A percentile compares a stretch with the other conserved stretches of the same genome.
phyloP scores from a whole-genome alignment of 2,329 filamentous ascomycete genomes.

The Ceratocystis alfenasii region DNA sequence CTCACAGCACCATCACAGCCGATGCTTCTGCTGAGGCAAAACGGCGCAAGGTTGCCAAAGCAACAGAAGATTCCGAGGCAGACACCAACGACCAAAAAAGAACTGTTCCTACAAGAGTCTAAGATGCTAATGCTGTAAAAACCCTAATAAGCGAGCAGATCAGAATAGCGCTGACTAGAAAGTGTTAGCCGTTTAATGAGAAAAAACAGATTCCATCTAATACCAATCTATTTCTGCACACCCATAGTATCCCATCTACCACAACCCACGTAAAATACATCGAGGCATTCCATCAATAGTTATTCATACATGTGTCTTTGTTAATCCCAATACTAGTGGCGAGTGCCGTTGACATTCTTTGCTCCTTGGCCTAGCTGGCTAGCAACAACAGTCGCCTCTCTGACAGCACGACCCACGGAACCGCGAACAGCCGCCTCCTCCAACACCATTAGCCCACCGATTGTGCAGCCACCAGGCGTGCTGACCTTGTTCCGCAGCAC shows the following conservation, averaged over 20 bases:
- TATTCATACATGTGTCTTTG: not conserved
- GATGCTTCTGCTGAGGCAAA: not conserved
- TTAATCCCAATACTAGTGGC: slow-evolving; percentile 22
- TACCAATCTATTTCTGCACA: slow-evolving; percentile 1
- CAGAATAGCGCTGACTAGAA: not conserved
- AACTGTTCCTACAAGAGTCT: not conserved
- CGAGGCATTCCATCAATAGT: slow-evolving; percentile 15
- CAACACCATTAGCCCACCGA: slow-evolving; percentile 58
- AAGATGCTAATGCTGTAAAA: not conserved
- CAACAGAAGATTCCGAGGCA: not conserved
- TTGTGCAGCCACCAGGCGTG: slow-evolving; percentile 67
- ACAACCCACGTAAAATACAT: slow-evolving; percentile 14
- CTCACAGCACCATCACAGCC: not conserved
- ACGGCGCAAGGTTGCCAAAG: not conserved
- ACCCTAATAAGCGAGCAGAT: not conserved
- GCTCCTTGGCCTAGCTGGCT: slow-evolving; percentile 45
- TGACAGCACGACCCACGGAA: slow-evolving; percentile 53
- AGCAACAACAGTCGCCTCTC: slow-evolving; percentile 59
- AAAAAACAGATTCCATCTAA: not conserved
- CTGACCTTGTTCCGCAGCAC: slow-evolving; percentile 63
- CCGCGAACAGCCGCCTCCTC: slow-evolving; percentile 62
- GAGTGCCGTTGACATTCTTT: slow-evolving; percentile 31
- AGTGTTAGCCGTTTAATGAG: not conserved
- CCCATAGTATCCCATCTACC: not conserved
- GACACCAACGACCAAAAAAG: not conserved